phyloP scores from a whole-genome alignment of 305 asterid genomes.

The Ruellia speciosa region DNA sequence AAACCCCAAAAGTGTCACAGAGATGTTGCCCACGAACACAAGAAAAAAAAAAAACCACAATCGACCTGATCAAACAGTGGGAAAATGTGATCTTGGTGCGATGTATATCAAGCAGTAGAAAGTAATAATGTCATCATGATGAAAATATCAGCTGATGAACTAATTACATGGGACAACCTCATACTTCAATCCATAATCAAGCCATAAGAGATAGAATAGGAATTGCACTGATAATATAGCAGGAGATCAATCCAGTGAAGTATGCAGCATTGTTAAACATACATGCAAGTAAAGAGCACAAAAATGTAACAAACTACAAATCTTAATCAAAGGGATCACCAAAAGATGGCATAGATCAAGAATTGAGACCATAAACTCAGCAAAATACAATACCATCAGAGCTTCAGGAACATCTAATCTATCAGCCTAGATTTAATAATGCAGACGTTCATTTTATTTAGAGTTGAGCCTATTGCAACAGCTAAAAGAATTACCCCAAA shows the following conservation, averaged over 20 bases:
- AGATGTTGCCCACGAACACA: background rate
- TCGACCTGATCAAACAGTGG: background rate
- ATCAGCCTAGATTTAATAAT: background rate
- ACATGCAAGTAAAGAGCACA: background rate
- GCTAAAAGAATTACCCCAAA: background rate
- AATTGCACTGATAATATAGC: conserved; percentile 1
- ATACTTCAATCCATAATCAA: background rate
- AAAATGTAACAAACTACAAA: background rate
- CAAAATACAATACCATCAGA: background rate
- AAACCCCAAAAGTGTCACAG: background rate
- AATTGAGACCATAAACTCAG: background rate
- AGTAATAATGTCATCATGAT: background rate
- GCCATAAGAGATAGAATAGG: background rate
- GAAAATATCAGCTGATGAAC: background rate
- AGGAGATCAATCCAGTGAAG: background rate
- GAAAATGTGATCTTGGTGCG: background rate
- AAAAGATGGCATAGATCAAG: background rate
- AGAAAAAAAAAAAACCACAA: background rate
- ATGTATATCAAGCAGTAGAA: background rate
- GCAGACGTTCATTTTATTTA: background rate
- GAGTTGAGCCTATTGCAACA: no score
- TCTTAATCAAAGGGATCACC: background rate
- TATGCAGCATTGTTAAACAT: background rate
- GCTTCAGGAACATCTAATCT: background rate
- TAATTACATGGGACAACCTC: background rate